Evolutionary conservation across 768 basidiomycete genomes (phyloP).

Genomic region (Suillus ampliporus): DNA sequence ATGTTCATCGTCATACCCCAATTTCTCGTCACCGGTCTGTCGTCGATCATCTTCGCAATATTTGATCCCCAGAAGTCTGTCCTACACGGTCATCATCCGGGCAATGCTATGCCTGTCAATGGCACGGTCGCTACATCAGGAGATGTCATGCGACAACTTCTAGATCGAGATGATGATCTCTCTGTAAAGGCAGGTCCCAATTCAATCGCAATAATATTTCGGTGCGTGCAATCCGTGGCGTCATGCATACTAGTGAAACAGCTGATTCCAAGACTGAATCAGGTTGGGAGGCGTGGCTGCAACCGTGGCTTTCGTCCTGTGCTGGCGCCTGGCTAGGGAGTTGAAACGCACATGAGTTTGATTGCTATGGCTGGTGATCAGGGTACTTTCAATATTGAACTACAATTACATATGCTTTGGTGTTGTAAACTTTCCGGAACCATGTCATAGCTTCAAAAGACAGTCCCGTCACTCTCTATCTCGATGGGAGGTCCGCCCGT

Average conservation of each 20-base stretch:
- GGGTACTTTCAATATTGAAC: not conserved
- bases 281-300: slow-evolving; percentile 67
- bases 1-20: slow-evolving; percentile 94
- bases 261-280: slow-evolving; percentile 6
- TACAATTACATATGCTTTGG: not conserved
- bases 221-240: slow-evolving; percentile 50
- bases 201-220: slow-evolving; percentile 82
- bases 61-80: slow-evolving; percentile 68
- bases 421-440: not conserved
- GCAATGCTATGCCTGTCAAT: slow-evolving; percentile 18
- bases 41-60: slow-evolving; percentile 85
- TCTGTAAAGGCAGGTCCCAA: slow-evolving; percentile 46
- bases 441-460: slow-evolving; percentile 52
- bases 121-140: slow-evolving; percentile 16
- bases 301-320: slow-evolving; percentile 57
- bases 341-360: slow-evolving; percentile 45
- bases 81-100: slow-evolving; percentile 40
- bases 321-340: slow-evolving; percentile 59
- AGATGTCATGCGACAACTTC: slow-evolving; percentile 8
- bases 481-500: slow-evolving; percentile 87
- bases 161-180: slow-evolving; percentile 20
- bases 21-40: slow-evolving; percentile 87
- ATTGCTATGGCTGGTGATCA: not conserved
- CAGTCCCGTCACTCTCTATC: slow-evolving; percentile 84
- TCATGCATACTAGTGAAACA: slow-evolving; percentile 8